Evolutionary conservation across 306 rosid genomes (phyloP).

Genomic region (Fragaria vesca): DNA sequence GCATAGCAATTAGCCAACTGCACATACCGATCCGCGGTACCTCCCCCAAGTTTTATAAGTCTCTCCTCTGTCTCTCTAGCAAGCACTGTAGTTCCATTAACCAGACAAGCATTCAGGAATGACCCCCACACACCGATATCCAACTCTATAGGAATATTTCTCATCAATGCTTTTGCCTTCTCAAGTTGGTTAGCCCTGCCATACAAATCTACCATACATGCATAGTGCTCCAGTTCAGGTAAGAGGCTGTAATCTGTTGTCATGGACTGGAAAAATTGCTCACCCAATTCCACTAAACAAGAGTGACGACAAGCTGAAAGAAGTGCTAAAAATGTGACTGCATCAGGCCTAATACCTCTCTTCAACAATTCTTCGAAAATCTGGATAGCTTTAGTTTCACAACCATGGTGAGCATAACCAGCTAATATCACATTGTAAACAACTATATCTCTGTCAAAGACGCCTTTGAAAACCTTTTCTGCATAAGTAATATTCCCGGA

Average conservation of each 20-base stretch:
- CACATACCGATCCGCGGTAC: conserved; percentile 62
- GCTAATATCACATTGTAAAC: conserved; percentile 63
- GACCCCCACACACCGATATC: conserved; percentile 70
- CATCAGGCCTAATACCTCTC: conserved; percentile 52
- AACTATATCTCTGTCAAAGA: conserved; percentile 47
- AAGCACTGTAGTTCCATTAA: conserved; percentile 47
- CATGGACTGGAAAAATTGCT: conserved; percentile 59
- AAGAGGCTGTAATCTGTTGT: conserved; percentile 41
- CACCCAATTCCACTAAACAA: conserved; percentile 61
- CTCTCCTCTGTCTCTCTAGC: conserved; percentile 53
- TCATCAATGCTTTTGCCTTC: conserved; percentile 56
- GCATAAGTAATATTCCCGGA: conserved; percentile 61
- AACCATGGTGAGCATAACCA: conserved; percentile 77
- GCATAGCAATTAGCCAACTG: conserved; percentile 79
- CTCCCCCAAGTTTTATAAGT: conserved; percentile 42
- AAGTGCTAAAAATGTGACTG: conserved; percentile 67
- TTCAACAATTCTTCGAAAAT: conserved; percentile 61
- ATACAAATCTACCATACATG: conserved; percentile 84
- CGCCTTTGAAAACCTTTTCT: conserved; percentile 42
- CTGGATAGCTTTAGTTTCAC: conserved; percentile 49
- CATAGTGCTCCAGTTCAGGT: conserved; percentile 67
- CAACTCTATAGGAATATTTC: conserved; percentile 45
- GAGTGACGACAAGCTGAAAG: conserved; percentile 73
- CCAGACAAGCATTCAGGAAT: conserved; percentile 66
- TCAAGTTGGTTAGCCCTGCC: conserved; percentile 66